Evolutionary conservation across 352 stramenopile genomes (phyloP).

Genomic region (Phytophthora constricta): DNA sequence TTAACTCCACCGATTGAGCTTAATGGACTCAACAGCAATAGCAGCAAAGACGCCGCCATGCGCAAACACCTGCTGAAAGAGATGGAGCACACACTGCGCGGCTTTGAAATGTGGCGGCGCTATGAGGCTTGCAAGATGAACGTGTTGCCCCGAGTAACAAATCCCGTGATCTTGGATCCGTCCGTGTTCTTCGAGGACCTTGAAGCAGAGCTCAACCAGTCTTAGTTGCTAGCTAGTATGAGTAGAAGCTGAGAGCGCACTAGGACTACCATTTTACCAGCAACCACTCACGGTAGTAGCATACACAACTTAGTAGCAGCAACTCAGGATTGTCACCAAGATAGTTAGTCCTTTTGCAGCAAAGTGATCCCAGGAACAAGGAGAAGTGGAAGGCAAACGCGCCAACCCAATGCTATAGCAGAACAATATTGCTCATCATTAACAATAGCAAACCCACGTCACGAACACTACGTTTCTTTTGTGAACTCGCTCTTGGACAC

Average conservation of each 20-base stretch:
- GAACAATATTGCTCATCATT: conserved; percentile 13
- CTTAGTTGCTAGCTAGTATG: conserved; percentile 23
- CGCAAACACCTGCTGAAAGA: conserved; percentile 79
- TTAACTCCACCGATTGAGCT: conserved; percentile 73
- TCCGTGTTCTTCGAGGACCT: conserved; percentile 80
- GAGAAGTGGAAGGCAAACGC: conserved; percentile 28
- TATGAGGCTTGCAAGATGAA: conserved; percentile 75
- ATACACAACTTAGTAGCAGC: conserved; percentile 21
- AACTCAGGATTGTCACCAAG: conserved; percentile 30
- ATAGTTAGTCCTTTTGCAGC: conserved; percentile 29
- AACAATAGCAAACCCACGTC: conserved; percentile 2
- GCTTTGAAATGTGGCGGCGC: conserved; percentile 88
- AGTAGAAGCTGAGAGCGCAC: conserved; percentile 19
- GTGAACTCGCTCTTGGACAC: conserved; percentile 92
- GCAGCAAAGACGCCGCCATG: conserved; percentile 73
- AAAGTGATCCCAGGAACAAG: conserved; percentile 23
- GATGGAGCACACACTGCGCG: conserved; percentile 85
- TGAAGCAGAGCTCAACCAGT: conserved; percentile 56
- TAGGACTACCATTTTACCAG: conserved; percentile 17
- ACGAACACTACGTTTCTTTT: conserved; percentile 60
- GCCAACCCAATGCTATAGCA: conserved; percentile 8
- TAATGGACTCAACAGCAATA: conserved; percentile 49
- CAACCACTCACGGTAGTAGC: conserved; percentile 32
- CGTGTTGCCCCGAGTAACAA: conserved; percentile 79
- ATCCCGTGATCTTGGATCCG: conserved; percentile 74